Evolutionary conservation across 257 asterid genomes (phyloP), one percentile per base, ranked within the genome.

Genomic region (Oldenlandia corymbosa): DNA sequence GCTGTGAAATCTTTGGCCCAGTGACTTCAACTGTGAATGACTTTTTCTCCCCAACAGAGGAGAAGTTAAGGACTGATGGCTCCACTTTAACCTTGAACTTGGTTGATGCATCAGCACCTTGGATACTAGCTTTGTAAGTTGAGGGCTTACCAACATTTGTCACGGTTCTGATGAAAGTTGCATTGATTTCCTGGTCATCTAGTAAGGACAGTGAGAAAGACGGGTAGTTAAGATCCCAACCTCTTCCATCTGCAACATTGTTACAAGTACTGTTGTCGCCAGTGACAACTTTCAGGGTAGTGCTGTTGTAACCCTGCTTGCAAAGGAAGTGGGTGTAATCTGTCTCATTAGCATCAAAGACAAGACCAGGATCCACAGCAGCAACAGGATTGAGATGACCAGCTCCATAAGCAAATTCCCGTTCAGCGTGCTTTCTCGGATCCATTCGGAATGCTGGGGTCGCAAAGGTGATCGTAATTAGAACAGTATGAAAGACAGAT

Each of bases 11-110:
- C n/a, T n/a, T n/a, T n/a, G n/a, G n/a, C 13, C 87, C 93, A 0
- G 67, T 71, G 36, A 85, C 81, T 5, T 24, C 72, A 20, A 80
- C 88, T 0, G 78, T 73, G 75, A 82, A 85, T 26, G 84, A 65
- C 37, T 78, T 70, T 8, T 81, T 78, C 72, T 80, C 80, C 72
- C 89, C 89, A 11, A 68, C 54, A 0, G 68, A 28, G 9, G 85
- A 66, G 81, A 85, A 85, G 30, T 70, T 58, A 4, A 85, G 81
- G n/a, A 68, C 60, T 0, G 80, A 11, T 31, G 89, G 89, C 20
- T 77, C 69, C 36, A 85, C 74, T 8, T 5, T 26, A 41, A 54
- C 52, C 24, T 59, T 32, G 7, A 39, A 59, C 12, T 11, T 11
- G 7, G 21, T 45, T 16, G 51, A 42, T 17, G 31, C 5, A 26